Evolutionary conservation across 1,139 yeast genomes (phyloP).

Genomic region (Debaryomyces nepalensis): DNA sequence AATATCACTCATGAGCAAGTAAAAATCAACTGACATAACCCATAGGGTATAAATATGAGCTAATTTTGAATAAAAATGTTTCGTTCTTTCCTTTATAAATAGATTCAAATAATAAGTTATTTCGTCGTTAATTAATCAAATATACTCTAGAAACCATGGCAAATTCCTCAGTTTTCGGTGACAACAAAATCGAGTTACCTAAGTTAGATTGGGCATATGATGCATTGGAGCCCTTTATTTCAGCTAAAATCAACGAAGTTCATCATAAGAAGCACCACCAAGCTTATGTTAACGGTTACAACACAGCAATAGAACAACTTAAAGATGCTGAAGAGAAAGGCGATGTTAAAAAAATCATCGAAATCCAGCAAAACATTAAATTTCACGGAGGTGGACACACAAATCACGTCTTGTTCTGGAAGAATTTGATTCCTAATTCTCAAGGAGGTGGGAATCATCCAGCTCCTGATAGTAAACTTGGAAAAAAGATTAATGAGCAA

Average conservation of each 20-base stretch:
- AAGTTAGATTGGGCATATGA: slow-evolving; percentile 47
- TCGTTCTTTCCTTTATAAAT: too few relatives aligned
- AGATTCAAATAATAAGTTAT: too few relatives aligned
- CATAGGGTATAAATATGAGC: slow-evolving; percentile 1
- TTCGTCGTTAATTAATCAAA: neutral
- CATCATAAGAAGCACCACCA: slow-evolving; percentile 51
- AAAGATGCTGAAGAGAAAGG: slow-evolving; percentile 41
- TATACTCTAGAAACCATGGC: neutral
- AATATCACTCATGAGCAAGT: too few relatives aligned
- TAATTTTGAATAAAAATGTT: neutral
- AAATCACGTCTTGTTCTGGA: slow-evolving; percentile 51
- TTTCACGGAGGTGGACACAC: slow-evolving; percentile 53
- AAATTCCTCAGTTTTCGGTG: neutral
- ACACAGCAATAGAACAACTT: slow-evolving; percentile 43
- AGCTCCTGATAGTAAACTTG: slow-evolving; percentile 34
- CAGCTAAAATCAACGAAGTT: slow-evolving; percentile 45
- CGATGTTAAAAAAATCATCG: slow-evolving; percentile 42
- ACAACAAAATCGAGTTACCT: slow-evolving; percentile 34
- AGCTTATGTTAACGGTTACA: slow-evolving; percentile 48
- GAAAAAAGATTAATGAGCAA: slow-evolving; percentile 39
- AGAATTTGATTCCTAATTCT: slow-evolving; percentile 45
- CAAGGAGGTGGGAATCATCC: slow-evolving; percentile 50
- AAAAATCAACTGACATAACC: neutral
- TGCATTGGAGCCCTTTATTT: slow-evolving; percentile 49
- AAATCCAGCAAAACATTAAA: slow-evolving; percentile 43